Evolutionary conservation across 805 yeast species (phyloP), one percentile per base, ranked within the genome.

Genomic region (Candida boidinii): DNA sequence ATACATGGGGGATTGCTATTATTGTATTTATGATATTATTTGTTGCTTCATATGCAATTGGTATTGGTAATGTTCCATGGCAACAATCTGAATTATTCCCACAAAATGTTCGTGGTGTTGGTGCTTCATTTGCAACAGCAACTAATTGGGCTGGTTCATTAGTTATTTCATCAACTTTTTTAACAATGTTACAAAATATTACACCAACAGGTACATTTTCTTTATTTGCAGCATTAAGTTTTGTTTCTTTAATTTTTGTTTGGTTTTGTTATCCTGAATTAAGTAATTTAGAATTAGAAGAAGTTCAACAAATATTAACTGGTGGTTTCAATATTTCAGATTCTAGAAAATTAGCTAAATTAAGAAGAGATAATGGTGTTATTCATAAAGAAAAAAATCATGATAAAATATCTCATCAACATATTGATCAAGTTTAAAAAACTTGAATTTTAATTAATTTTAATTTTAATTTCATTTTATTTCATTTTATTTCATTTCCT

Each of bases 21-120:
- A 80, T 92, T 41, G 68, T 87, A 24, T 78, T 86, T 33, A 87
- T 88, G 84, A 85, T 90, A 42, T 55, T 76, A 26, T 92, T 67
- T 52, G 96, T 88, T 29, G 96, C 95, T 3, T 76, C 80, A 34
- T 90, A 88, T 54, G 95, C 96, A 30, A 65, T 85, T 44, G 97
- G 97, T 45, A 84, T 88, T 45, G 98, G 98, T 61, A 88, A 90
- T 56, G 92, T 86, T 35, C 96, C 97, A 36, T 90, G 98, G 98
- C 95, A 90, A 54, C 96, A 92, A 53, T 81, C 90, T 36, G 98
- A 90, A 60, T 64, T 90, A 51, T 87, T 92, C 63, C 92, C 96
- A 23, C 95, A 88, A 67, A 73, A 77, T 40, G 96, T 90, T 22
- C 76, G 98, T 55, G 94, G 95, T 38, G 69, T 86, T 29, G 97